Evolutionary conservation across 2,329 filamentous ascomycete genomes (phyloP).

Genomic region (Cercospora janseana): DNA sequence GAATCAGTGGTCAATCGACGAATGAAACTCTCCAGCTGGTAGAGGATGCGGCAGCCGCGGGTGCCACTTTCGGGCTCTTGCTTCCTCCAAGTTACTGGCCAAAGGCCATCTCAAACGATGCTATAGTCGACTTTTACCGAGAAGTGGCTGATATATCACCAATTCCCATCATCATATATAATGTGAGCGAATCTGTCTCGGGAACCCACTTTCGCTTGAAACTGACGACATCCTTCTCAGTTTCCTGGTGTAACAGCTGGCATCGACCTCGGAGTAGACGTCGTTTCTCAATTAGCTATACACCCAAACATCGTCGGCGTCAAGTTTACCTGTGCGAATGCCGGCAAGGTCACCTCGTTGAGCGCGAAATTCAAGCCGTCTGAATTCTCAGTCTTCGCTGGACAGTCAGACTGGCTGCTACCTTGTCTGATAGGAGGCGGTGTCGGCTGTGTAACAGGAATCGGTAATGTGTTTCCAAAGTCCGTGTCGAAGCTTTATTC

Average conservation of each 20-base stretch:
- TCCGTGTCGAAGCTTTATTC: conserved; percentile 58
- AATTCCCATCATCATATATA: conserved; percentile 34
- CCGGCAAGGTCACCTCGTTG: conserved; percentile 58
- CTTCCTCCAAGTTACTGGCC: conserved; percentile 46
- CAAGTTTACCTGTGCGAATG: conserved; percentile 63
- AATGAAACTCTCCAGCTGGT: conserved; percentile 41
- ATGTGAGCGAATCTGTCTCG: conserved; percentile 30
- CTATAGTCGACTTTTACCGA: conserved; percentile 40
- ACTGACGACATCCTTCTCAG: conserved; percentile 36
- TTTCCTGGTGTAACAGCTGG: conserved; percentile 68
- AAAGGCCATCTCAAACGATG: conserved; percentile 39
- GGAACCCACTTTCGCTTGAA: neutral
- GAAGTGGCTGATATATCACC: conserved; percentile 41
- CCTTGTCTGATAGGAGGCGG: conserved; percentile 49
- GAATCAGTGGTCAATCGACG: conserved; percentile 44
- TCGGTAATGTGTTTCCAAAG: conserved; percentile 56
- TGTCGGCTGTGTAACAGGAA: conserved; percentile 51
- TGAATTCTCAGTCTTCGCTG: conserved; percentile 63
- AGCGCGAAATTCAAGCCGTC: conserved; percentile 52
- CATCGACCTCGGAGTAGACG: conserved; percentile 64
- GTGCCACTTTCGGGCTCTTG: conserved; percentile 42
- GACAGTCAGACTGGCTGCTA: conserved; percentile 66
- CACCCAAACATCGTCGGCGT: conserved; percentile 60
- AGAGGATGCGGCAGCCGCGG: conserved; percentile 41
- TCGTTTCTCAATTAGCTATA: conserved; percentile 55